Conservation (phyloP, 2,329 filamentous ascomycete species). For the Monilinia fructicola region DNA sequence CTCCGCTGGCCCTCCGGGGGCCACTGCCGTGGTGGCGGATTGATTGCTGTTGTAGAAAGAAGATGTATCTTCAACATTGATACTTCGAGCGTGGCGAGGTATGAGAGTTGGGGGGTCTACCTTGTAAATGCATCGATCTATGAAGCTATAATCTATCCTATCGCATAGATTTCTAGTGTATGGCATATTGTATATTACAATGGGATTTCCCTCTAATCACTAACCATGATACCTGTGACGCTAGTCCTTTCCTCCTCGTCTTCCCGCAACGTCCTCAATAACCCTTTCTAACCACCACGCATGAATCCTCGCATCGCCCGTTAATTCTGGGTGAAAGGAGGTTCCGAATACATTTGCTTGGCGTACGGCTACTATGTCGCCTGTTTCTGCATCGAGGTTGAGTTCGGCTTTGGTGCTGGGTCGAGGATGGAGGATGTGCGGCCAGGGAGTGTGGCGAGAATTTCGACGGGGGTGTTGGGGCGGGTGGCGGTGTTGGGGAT, state of each 20-base stretch:
- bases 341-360: conserved; percentile 93
- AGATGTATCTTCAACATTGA: no score
- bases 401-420: conserved; percentile 39
- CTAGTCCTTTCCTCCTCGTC: conserved; percentile 14
- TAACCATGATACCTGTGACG: no score
- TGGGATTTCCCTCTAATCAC: not conserved
- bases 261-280: conserved; percentile 41
- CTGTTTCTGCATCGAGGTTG: conserved; percentile 45
- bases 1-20: no score
- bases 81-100: no score
- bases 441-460: conserved; percentile 53
- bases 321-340: conserved; percentile 94
- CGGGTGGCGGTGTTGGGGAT: conserved; percentile 25
- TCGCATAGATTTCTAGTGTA: not conserved
- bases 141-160: not conserved
- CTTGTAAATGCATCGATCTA: not conserved
- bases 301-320: conserved; percentile 83
- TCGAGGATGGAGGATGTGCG: conserved; percentile 40
- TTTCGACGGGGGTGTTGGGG: conserved; percentile 44
- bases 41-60: no score
- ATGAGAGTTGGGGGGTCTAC: no score
- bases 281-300: conserved; percentile 88
- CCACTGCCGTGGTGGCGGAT: no score
- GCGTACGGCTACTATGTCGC: conserved; percentile 83
- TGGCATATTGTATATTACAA: not conserved